Evolutionary conservation across 75 land plant genomes (phyloP).

Genomic region (Sequoiadendron giganteum): DNA sequence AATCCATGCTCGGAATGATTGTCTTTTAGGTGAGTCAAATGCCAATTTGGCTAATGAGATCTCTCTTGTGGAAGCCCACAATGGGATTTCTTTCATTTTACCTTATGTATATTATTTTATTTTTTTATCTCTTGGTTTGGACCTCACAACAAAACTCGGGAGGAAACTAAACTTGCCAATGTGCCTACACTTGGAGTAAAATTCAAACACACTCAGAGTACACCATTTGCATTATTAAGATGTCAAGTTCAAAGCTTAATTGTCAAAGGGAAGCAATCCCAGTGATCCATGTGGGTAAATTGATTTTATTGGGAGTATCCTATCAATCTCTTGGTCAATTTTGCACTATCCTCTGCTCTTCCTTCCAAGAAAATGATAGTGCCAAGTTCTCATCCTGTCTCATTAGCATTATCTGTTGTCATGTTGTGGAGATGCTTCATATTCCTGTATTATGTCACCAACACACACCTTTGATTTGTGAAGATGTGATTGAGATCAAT

Average conservation of each 20-base stretch:
- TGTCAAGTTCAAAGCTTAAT: too few relatives aligned
- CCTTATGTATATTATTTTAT: not conserved
- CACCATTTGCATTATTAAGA: not conserved
- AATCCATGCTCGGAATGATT: not conserved
- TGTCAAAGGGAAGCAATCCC: not conserved
- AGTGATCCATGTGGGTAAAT: not conserved
- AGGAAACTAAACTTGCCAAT: not conserved
- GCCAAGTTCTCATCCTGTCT: not conserved
- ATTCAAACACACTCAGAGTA: too few relatives aligned
- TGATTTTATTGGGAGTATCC: not conserved
- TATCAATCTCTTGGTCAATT: not conserved
- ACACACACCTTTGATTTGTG: not conserved
- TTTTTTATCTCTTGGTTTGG: not conserved
- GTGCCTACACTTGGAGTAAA: not conserved
- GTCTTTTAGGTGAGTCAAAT: not conserved
- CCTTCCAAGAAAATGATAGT: not conserved
- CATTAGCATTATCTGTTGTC: not conserved
- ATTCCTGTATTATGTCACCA: not conserved
- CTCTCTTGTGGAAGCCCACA: not conserved
- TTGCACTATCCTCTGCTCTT: too few relatives aligned
- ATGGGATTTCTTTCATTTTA: not conserved
- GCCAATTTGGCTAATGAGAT: not conserved
- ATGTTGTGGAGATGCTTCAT: not conserved
- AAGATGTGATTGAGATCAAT: not conserved
- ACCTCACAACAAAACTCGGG: not conserved